Conservation (phyloP, 345 rosid genomes). For the Draba incana region DNA sequence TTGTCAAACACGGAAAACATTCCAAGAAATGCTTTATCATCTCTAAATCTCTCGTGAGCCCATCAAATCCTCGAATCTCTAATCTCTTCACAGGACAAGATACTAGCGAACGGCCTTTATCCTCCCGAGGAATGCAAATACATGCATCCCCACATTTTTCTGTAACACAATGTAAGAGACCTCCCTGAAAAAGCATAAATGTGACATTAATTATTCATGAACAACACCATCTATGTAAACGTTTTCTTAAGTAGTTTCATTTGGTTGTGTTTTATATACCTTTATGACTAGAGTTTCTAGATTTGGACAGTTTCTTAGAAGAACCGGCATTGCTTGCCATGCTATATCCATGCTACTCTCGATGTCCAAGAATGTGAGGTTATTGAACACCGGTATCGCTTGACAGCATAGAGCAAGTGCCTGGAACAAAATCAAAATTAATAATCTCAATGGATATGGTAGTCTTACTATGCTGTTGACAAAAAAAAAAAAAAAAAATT, state of each 20-base stretch:
- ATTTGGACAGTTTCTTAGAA: not conserved
- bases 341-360: not conserved
- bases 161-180: not conserved
- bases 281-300: constrained; percentile 4
- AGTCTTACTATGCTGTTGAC: too few species aligned
- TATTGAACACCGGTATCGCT: not conserved
- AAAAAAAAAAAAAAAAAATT: too few species aligned
- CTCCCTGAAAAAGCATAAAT: not conserved
- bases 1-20: too few species aligned
- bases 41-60: too few species aligned
- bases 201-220: not conserved
- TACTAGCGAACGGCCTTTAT: not conserved
- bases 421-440: not conserved
- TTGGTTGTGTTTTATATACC: not conserved
- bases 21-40: too few species aligned
- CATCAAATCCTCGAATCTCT: not conserved
- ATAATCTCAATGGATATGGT: too few species aligned
- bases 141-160: constrained; percentile 21
- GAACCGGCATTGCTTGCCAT: constrained; percentile 2
- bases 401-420: not conserved
- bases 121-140: not conserved
- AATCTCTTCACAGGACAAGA: not conserved
- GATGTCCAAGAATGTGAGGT: not conserved
- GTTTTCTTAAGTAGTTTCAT: too few species aligned
- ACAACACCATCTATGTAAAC: too few species aligned